Evolutionary conservation across 2,329 filamentous ascomycete species (phyloP).

Genomic region (Grosmannia huntii): DNA sequence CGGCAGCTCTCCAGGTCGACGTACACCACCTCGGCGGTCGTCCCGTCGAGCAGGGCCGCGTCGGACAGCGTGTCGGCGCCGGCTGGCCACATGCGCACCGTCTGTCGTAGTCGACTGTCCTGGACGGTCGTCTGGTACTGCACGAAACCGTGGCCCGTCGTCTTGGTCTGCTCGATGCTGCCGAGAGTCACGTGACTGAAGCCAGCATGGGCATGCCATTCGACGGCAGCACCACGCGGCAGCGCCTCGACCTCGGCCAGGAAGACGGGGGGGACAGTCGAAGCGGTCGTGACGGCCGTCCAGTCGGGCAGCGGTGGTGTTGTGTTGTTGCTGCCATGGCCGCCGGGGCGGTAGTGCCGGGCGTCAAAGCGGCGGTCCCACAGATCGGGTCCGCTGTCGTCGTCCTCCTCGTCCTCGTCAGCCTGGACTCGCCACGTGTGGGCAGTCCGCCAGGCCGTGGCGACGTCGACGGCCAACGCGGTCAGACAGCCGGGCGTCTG

Average conservation of each 20-base stretch:
- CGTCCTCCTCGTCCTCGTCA: conserved; percentile 29
- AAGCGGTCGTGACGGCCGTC: conserved; percentile 20
- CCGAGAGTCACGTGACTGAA: conserved; percentile 24
- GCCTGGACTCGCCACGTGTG: conserved; percentile 20
- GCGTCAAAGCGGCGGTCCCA: conserved; percentile 55
- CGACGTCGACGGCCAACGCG: conserved; percentile 27
- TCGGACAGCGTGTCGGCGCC: neutral
- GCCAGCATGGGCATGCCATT: conserved; percentile 69
- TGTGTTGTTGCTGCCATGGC: conserved; percentile 10
- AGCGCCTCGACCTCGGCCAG: conserved; percentile 64
- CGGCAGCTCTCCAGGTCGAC: conserved; percentile 2
- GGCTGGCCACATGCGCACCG: conserved; percentile 2
- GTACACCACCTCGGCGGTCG: conserved; percentile 7
- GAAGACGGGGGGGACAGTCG: conserved; percentile 51
- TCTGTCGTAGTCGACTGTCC: neutral
- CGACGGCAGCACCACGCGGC: conserved; percentile 60
- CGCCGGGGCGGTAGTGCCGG: conserved; percentile 28
- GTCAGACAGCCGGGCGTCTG: neutral
- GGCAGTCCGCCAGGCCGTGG: conserved; percentile 33
- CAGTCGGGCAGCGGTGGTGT: conserved; percentile 35
- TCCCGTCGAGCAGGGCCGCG: neutral
- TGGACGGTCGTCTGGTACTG: neutral
- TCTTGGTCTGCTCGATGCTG: neutral
- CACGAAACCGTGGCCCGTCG: no score
- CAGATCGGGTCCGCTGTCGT: conserved; percentile 40